Base-by-base conservation (phyloP, 441 rosid species). In the Bocquillonia castaneifolia region DNA sequence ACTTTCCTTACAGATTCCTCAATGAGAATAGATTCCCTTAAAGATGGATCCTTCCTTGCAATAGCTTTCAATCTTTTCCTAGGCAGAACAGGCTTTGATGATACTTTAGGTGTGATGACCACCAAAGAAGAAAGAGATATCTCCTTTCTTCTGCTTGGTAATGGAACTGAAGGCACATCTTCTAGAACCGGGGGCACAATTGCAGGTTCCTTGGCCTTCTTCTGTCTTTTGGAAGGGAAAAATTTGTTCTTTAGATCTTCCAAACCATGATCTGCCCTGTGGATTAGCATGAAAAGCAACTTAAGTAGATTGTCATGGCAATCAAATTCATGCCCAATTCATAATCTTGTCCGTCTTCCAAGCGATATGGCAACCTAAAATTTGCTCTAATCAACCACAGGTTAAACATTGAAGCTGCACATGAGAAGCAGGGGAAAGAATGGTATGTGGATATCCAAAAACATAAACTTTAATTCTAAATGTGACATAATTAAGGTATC, bases 251-350 rank as follows among this genome's bases (percentile, higher is more conserved):
- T 82, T 67, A 88, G 56, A 72, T 85, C 91, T 79, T 88, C 86
- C 74, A 85, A 71, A 78, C 75, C 80, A 80, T 86, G 88, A 73
- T 88, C 91, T 7, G 87, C 80, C 81, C 91, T 88, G 83, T 74
- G 66, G 45, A 51, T 60, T 23, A 57, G 37, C 53, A 57, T 51
- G 55, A 15, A 36, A 44, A 69, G 37, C 10, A 37, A 32, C 40
- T 39, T 53, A n/a, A 72, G 31, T 54, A 29, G 22, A 66, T 3
- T 22, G 67, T 25, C 50, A 36, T 45, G 26, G 36, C 14, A 8
- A 54, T 42, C 54, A 71, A 28, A 44, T 36, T 55, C 63, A 53
- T 20, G 42, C 48, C 39, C 23, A 40, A 18, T 62, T 34, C 54
- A 72, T 23, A 59, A 32, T 42, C 34, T 69, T 40, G 32, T 0